Evolutionary conservation across 1,139 yeast genomes (phyloP), one percentile per base, ranked within the genome.

Genomic region (Lodderomyces elongisporus): DNA sequence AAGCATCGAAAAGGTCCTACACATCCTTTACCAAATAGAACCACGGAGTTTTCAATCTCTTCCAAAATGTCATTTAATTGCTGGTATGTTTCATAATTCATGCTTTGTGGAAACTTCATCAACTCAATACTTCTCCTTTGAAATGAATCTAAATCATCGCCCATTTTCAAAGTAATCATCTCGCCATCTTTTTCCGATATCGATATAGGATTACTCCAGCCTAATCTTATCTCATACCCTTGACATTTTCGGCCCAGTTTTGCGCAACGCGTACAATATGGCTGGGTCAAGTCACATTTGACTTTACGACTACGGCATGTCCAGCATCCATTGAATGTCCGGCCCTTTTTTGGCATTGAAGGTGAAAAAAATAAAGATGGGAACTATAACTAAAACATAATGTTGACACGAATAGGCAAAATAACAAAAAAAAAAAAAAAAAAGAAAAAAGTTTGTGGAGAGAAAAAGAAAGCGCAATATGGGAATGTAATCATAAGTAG

Each of bases 261-360:
- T 21, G 37, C 42, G 48, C 78, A 72, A 32, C 77, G 53, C 22
- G 40, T 33, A 44, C 78, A 72, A 12, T 38, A 38, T 2, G 77
- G 77, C 37, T 57, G 55, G 4, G 51, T 45, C 23, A 66, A 57
- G 43, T 70, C 77, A 49, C 78, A 72, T 46, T 70, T 71, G 40
- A 72, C 72, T 45, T 70, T 71, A 17, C 77, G 55, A 23, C 57
- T 44, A 24, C 77, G 56, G 44, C 78, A 72, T 9, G 77, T 72
- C 69, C 75, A 70, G 48, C 78, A 72, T 5, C 78, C 78, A 34
- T 66, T 58, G 48, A 69, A 72, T 32, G 66, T 64, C 29, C 77
- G 51, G 17, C 57, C 53, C 36, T 58, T 61, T 32, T 51, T 51
- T 25, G 54, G 35, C 61, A 56, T 58, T 10, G 10, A 20, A 20